Evolutionary conservation across 192 early-diverging fungal genomes (phyloP), one percentile per base, ranked within the genome.

Genomic region (Haplosporangium gracile): DNA sequence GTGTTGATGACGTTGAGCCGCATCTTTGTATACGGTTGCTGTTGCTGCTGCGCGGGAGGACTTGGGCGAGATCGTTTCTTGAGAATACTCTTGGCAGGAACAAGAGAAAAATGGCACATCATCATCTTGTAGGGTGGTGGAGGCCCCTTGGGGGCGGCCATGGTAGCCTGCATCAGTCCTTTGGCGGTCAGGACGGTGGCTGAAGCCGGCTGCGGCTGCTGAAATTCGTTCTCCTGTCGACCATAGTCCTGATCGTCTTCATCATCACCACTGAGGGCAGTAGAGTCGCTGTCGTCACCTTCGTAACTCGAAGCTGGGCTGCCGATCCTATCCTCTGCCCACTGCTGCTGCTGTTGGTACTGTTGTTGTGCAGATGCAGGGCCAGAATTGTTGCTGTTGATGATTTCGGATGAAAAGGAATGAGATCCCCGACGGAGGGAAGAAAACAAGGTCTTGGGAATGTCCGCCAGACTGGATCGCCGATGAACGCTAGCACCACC

Each of bases 401-500:
- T 53, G 34, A 20, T 18, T 36, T 57, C 73, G 20, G 77, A n/a
- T 7, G 60, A 29, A 45, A 32, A 36, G 5, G 72, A 42, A 36
- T 75, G 26, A 22, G 84, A 78, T 69, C 74, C 49, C 39, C 78
- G 78, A 60, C 77, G 79, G 16, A 80, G 39, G 4, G 84, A 81
- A 9, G 79, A 78, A 2, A 81, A 36, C 13, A 81, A 70, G 7
- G 84, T 79, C 43, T 81, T 86, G 26, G 84, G 79, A 39, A 81
- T 73, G 36, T 78, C 84, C 0, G 34, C 79, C 32, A 86, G 51
- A 55, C 76, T 81, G 40, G 79, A 63, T 13, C 84, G 78, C 4
- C 79, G 75, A 51, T 51, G 32, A 40, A 69, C 18, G 5, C 51
- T 71, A 38, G 49, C 69, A 16, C 76, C 49, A 39, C 45, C 29